Percentiles rank a stretch among this genome's conserved stretches.
phyloP scores from a whole-genome alignment of 805 yeast genomes.

The Candida chauliodis region DNA sequence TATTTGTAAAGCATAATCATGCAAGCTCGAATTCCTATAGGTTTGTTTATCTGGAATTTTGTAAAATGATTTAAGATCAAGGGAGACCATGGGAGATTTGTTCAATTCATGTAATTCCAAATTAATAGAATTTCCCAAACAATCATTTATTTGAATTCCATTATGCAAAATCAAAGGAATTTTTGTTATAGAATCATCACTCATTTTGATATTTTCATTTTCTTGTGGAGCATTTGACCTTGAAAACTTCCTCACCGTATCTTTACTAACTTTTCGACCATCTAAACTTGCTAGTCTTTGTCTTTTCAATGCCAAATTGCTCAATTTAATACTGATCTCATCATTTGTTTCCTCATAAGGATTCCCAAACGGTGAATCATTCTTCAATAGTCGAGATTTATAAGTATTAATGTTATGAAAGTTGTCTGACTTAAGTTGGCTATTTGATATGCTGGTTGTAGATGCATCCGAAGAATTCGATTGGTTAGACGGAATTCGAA shows the following conservation, averaged over 20 bases:
- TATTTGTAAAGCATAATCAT: conserved; percentile 2
- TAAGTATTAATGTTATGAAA: background rate
- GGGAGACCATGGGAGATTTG: background rate
- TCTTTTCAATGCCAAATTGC: background rate
- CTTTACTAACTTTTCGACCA: too few species aligned
- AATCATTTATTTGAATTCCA: conserved; percentile 2
- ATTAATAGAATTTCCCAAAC: conserved; percentile 4
- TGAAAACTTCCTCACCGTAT: background rate
- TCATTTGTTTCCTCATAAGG: background rate
- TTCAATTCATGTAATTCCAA: conserved; percentile 1
- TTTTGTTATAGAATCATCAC: background rate
- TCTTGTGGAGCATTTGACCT: too few species aligned
- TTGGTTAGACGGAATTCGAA: background rate
- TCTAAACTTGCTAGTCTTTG: conserved; percentile 6
- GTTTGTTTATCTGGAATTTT: background rate
- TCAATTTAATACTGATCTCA: too few species aligned
- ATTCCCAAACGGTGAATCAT: background rate
- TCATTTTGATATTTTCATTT: background rate
- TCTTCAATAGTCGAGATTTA: background rate
- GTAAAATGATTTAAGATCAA: conserved; percentile 5
- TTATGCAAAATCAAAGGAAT: background rate
- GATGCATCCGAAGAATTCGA: background rate
- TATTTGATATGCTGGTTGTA: background rate
- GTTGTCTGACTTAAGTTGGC: too few species aligned
- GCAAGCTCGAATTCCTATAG: background rate